Evolutionary conservation across 495 filamentous ascomycete genomes (phyloP).

Genomic region (Cercophora newfieldiana): DNA sequence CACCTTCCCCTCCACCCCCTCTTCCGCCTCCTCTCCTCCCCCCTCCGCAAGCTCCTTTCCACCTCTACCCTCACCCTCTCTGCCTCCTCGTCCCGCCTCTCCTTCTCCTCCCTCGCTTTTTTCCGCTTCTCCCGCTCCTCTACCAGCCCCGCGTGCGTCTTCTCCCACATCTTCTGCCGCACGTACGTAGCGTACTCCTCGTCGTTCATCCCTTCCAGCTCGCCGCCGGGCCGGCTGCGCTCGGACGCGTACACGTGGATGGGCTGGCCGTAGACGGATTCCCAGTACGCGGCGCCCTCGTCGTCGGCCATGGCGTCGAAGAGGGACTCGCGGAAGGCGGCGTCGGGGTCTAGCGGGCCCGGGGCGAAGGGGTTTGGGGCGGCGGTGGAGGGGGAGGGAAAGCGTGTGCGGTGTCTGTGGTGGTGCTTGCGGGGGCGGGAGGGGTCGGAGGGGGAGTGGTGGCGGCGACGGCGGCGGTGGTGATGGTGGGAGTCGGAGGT

Average conservation of each 20-base stretch:
- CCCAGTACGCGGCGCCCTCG: conserved; percentile 94
- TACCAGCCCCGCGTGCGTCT: conserved; percentile 65
- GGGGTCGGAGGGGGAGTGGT: conserved; percentile 28
- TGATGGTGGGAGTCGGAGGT: conserved; percentile 28
- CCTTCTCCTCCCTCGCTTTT: conserved; percentile 37
- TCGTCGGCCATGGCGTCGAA: conserved; percentile 99
- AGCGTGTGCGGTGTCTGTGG: conserved; percentile 30
- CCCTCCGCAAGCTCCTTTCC: conserved; percentile 51
- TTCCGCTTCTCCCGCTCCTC: conserved; percentile 53
- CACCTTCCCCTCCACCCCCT: conserved; percentile 51
- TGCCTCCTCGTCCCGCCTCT: conserved; percentile 47
- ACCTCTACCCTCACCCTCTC: conserved; percentile 49
- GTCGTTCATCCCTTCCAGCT: conserved; percentile 84
- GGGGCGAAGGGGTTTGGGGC: conserved; percentile 45
- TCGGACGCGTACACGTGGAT: conserved; percentile 53
- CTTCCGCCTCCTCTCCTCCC: conserved; percentile 41
- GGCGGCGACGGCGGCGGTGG: conserved; percentile 23
- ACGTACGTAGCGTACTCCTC: conserved; percentile 89
- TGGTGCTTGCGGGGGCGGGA: conserved; percentile 26
- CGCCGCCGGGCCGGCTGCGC: conserved; percentile 41
- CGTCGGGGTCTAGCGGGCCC: conserved; percentile 58
- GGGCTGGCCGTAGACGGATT: conserved; percentile 90
- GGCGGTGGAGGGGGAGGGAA: conserved; percentile 30
- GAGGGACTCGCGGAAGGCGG: conserved; percentile 90
- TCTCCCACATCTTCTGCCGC: conserved; percentile 88